A percentile compares a stretch with the other conserved stretches of the same genome.
phyloP scores from a whole-genome alignment of 345 rosid genomes.

The Dipteronia dyeriana region DNA sequence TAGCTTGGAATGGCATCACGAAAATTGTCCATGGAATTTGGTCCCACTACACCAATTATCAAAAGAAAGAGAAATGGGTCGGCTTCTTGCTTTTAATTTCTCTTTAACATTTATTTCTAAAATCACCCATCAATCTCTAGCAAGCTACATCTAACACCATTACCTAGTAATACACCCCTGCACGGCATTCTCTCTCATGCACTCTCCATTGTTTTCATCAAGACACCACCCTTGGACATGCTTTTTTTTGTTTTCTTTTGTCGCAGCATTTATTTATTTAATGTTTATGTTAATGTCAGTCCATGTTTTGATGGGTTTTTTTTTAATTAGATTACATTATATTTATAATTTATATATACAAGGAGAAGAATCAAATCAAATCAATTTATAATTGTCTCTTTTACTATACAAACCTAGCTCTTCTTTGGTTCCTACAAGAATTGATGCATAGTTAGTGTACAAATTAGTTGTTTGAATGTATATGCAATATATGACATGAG shows the following conservation, averaged over 20 bases:
- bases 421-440: neutral
- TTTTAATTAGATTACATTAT: neutral
- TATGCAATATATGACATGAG: neutral
- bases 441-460: neutral
- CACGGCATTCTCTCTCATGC: slow-evolving; percentile 26
- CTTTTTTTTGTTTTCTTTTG: neutral
- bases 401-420: neutral
- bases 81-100: neutral
- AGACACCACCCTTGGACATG: neutral
- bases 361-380: neutral
- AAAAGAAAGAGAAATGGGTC: slow-evolving; percentile 9
- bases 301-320: neutral
- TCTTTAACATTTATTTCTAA: neutral
- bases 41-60: slow-evolving; percentile 26
- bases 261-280: neutral
- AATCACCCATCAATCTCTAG: neutral
- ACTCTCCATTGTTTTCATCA: slow-evolving; percentile 28
- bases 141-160: too few relatives aligned
- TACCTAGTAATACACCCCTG: neutral
- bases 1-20: slow-evolving; percentile 35
- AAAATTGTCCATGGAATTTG: slow-evolving; percentile 34
- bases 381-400: slow-evolving; percentile 5
- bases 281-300: neutral
- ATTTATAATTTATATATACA: neutral
- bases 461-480: neutral